These are phyloP conservation scores for Fusarium oligoseptatum DNA, from an alignment of 2,329 filamentous ascomycete genomes.

Conservation along the genomic window DNA sequence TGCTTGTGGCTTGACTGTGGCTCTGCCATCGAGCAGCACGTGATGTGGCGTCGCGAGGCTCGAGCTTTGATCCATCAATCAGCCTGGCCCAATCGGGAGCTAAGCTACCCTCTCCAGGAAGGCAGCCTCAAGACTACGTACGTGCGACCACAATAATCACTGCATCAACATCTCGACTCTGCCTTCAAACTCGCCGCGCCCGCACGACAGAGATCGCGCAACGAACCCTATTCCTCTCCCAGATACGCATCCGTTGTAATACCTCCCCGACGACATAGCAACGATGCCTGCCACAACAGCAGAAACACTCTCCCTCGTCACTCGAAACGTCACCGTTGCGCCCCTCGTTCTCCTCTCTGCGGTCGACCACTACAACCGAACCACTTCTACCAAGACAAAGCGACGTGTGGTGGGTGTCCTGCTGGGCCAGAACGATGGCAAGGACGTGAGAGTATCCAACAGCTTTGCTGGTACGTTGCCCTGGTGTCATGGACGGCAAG, in stretches of 20 bases:
- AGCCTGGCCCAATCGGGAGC: constrained; percentile 47
- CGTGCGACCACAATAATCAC: constrained; percentile 43
- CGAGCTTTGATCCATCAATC: constrained; percentile 27
- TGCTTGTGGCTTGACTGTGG: constrained; percentile 35
- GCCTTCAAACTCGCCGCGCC: constrained; percentile 28
- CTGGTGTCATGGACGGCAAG: constrained; percentile 13
- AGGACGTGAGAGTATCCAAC: constrained; percentile 97
- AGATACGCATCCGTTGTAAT: constrained; percentile 32
- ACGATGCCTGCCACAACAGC: constrained; percentile 96
- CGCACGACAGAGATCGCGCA: constrained; percentile 36
- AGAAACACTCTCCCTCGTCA: constrained; percentile 95
- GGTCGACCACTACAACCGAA: constrained; percentile 98
- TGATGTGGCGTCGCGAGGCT: constrained; percentile 36
- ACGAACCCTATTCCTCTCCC: constrained; percentile 15
- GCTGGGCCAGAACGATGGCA: constrained; percentile 94
- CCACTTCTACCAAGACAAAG: constrained; percentile 85
- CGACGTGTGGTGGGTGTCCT: constrained; percentile 94
- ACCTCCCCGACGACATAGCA: constrained; percentile 39
- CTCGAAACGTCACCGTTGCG: constrained; percentile 94
- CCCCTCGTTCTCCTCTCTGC: constrained; percentile 97
- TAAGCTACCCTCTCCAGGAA: constrained; percentile 47
- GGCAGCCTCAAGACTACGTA: constrained; percentile 52
- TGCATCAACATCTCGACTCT: constrained; percentile 39
- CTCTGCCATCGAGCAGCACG: constrained; percentile 2
- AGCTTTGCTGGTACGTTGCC: constrained; percentile 86